A percentile compares a stretch with the other conserved stretches of the same genome.
These are phyloP conservation scores for Sporothrix phasma DNA, from an alignment of 2,329 filamentous ascomycete species.

Conservation along the genomic window DNA sequence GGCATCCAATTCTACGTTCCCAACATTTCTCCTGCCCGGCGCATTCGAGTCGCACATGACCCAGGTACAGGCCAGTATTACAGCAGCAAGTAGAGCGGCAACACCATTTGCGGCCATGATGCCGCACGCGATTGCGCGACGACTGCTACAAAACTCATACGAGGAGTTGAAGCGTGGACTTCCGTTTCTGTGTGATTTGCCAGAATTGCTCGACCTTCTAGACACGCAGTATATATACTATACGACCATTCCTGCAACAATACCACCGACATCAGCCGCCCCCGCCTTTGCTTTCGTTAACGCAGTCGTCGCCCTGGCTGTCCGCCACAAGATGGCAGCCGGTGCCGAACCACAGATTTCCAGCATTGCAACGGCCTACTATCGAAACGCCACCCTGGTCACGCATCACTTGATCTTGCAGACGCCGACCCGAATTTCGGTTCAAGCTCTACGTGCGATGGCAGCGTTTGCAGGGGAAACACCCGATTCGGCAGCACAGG, in stretches of 20 bases:
- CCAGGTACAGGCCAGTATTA: neutral
- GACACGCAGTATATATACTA: neutral
- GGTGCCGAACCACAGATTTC: neutral
- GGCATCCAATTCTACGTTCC: neutral
- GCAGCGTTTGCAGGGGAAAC: neutral
- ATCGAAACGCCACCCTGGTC: neutral
- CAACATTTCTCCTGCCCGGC: neutral
- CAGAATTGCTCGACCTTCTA: neutral
- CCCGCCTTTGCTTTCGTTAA: neutral
- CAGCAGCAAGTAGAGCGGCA: neutral
- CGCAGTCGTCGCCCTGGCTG: neutral
- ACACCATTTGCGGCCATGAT: neutral
- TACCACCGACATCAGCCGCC: neutral
- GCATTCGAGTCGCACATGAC: neutral
- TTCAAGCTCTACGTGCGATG: neutral
- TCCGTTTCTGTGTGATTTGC: neutral
- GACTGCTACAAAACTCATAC: neutral
- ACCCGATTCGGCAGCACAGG: neutral
- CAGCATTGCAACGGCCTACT: neutral
- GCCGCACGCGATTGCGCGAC: neutral
- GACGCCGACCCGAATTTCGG: neutral
- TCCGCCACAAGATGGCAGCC: neutral
- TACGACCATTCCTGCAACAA: neutral
- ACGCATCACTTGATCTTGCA: neutral
- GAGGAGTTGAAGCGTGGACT: neutral